phyloP scores from a whole-genome alignment of 352 stramenopile species.

The Globisporangium carolinianum region DNA sequence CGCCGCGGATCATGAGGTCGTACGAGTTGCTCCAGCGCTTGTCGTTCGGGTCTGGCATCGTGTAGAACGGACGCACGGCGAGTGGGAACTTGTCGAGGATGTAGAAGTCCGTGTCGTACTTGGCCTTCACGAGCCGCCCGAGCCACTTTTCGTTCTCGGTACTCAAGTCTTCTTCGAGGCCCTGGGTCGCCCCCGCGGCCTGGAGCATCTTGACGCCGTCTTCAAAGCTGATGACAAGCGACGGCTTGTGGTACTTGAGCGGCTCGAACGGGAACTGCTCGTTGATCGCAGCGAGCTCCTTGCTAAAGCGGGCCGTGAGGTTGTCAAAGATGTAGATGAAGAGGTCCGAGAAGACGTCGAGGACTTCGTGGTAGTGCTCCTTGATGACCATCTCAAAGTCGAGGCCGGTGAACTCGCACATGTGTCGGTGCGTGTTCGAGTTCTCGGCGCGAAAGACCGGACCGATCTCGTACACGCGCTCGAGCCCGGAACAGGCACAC shows the following conservation, averaged over 20 bases:
- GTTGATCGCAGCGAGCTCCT: conserved; percentile 93
- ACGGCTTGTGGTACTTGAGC: conserved; percentile 94
- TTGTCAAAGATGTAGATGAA: conserved; percentile 99
- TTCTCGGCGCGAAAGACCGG: conserved; percentile 99
- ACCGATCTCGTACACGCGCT: conserved; percentile 98
- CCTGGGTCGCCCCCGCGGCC: conserved; percentile 67
- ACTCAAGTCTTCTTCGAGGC: conserved; percentile 75
- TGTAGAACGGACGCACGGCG: conserved; percentile 99
- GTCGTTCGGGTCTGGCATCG: conserved; percentile 97
- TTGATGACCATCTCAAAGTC: conserved; percentile 99
- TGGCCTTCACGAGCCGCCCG: conserved; percentile 92
- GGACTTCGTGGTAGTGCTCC: conserved; percentile 99
- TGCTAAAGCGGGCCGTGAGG: conserved; percentile 90
- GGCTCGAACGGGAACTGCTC: conserved; percentile 97
- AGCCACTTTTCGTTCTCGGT: conserved; percentile 98
- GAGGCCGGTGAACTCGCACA: conserved; percentile 99
- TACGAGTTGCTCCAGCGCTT: conserved; percentile 95
- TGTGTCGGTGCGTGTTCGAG: conserved; percentile 97
- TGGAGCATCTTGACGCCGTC: conserved; percentile 92
- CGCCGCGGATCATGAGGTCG: conserved; percentile 99
- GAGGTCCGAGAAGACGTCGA: conserved; percentile 96
- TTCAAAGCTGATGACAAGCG: conserved; percentile 91
- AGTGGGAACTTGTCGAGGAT: conserved; percentile 99
- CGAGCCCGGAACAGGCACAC: conserved; percentile 95
- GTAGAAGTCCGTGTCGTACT: conserved; percentile 99